Evolutionary conservation across 2,329 filamentous ascomycete genomes (phyloP), one percentile per base, ranked within the genome.

Genomic region (Geoglossum cookeanum): DNA sequence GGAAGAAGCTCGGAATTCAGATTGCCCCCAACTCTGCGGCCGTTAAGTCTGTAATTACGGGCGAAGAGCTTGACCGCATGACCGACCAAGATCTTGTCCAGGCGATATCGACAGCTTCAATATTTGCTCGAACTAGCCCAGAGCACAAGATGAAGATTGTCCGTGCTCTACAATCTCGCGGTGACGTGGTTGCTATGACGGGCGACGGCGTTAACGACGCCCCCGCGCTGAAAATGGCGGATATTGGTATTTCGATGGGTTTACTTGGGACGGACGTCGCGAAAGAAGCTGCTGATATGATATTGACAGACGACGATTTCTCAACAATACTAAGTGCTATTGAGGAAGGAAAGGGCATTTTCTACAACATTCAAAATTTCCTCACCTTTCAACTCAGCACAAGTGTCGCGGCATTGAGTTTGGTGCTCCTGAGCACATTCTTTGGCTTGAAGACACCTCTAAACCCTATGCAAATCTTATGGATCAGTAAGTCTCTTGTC

Each of bases 291-390:
- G 83, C 87, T n/a, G 87, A 92, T 66, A 94, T 94, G 87, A 91
- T 94, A 61, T 72, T 94, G 56, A 92, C 87, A 0, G 86, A 92
- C 63, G 87, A 94, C 68, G 85, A 92, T 69, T 92, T 94, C 68
- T 87, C 85, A 0, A 92, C 87, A 4, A 98, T 98, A 61, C 77
- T 98, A 9, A 86, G 83, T 59, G 92, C 92, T 33, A 98, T 98
- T 60, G 92, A 98, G 69, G 92, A 98, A 72, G 94, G 92, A 70
- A 98, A 98, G 70, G 92, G 90, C 57, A 98, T 98, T 63, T 98
- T 98, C 72, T 95, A 92, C 78, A 98, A 98, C 69, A 97, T 98
- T 63, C 92, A 98, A 68, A 98, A 98, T 70, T 98, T 98, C 72
- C 78, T 98, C 61, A 97, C 92, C 0, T 98, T 98, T 71, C 94